Percentiles rank a stretch among this genome's conserved stretches.
These are phyloP conservation scores for Setomelanomma holmii DNA, from an alignment of 2,329 filamentous ascomycete genomes.

Conservation along the genomic window DNA sequence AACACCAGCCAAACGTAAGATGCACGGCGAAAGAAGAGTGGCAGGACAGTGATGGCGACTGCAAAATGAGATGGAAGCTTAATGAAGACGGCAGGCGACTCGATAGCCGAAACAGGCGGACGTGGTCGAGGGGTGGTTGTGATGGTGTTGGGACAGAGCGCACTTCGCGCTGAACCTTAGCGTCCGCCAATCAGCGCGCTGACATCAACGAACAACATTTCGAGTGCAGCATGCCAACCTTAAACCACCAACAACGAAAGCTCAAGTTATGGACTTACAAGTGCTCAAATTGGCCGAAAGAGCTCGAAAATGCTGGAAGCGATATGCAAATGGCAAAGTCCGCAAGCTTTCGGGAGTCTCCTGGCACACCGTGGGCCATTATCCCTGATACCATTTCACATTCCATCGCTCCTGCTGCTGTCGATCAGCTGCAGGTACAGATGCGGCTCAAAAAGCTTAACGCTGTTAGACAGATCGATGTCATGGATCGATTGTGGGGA, in stretches of 20 bases:
- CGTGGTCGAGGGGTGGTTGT: slow-evolving; percentile 20
- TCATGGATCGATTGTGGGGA: slow-evolving; percentile 36
- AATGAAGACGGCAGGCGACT: slow-evolving; percentile 19
- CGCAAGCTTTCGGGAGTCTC: slow-evolving; percentile 40
- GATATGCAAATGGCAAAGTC: slow-evolving; percentile 9
- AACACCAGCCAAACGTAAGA: slow-evolving; percentile 20
- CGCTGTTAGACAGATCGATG: slow-evolving; percentile 29
- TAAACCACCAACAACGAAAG: slow-evolving; percentile 24
- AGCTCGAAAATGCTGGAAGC: slow-evolving; percentile 6
- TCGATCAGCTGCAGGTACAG: slow-evolving; percentile 45
- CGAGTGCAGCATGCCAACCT: slow-evolving; percentile 15
- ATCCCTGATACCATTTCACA: slow-evolving; percentile 20
- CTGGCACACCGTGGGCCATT: slow-evolving; percentile 8
- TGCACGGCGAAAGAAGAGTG: slow-evolving; percentile 17
- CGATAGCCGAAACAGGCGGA: slow-evolving; percentile 18
- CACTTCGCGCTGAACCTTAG: slow-evolving; percentile 16
- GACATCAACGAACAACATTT: slow-evolving; percentile 9
- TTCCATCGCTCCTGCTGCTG: slow-evolving; percentile 32
- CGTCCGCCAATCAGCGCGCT: slow-evolving; percentile 24
- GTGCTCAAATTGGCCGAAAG: neutral
- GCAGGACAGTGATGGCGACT: slow-evolving; percentile 6
- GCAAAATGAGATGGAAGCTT: slow-evolving; percentile 14
- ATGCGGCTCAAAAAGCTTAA: slow-evolving; percentile 49
- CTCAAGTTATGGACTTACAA: slow-evolving; percentile 14
- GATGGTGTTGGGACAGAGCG: slow-evolving; percentile 29